Percentiles rank a stretch among this genome's conserved stretches.
Conservation (phyloP, 495 filamentous ascomycete genomes). For the Tuber calosporum region DNA sequence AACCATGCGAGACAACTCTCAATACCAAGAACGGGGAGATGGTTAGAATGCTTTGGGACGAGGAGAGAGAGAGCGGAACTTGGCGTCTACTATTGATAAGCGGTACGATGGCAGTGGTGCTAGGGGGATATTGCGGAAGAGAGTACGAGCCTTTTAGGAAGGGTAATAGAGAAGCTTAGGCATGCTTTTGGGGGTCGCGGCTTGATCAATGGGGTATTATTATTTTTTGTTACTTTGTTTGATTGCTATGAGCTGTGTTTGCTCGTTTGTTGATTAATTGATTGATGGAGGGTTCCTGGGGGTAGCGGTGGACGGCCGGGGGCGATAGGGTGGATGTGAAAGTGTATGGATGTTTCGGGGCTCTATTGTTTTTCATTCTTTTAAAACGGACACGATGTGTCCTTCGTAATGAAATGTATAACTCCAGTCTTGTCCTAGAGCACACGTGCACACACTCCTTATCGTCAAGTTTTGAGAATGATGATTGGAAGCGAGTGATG, state of each 20-base stretch:
- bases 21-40: conserved; percentile 32
- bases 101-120: conserved; percentile 10
- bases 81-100: conserved; percentile 1
- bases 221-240: neutral
- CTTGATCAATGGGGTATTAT: neutral
- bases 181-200: conserved; percentile 21
- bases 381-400: neutral
- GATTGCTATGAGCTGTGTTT: neutral
- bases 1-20: conserved; percentile 32
- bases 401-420: neutral
- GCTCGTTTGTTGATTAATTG: neutral
- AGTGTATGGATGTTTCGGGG: neutral
- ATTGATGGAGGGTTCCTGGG: neutral
- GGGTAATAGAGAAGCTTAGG: conserved; percentile 28
- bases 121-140: conserved; percentile 2
- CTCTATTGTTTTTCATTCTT: neutral
- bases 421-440: neutral
- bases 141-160: conserved; percentile 15
- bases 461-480: neutral
- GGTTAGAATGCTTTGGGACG: neutral
- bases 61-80: conserved; percentile 6
- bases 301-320: neutral
- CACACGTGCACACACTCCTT: neutral
- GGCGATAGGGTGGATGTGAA: neutral
- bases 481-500: neutral